phyloP scores from a whole-genome alignment of 805 yeast species.

The Schwanniomyces occidentalis region DNA sequence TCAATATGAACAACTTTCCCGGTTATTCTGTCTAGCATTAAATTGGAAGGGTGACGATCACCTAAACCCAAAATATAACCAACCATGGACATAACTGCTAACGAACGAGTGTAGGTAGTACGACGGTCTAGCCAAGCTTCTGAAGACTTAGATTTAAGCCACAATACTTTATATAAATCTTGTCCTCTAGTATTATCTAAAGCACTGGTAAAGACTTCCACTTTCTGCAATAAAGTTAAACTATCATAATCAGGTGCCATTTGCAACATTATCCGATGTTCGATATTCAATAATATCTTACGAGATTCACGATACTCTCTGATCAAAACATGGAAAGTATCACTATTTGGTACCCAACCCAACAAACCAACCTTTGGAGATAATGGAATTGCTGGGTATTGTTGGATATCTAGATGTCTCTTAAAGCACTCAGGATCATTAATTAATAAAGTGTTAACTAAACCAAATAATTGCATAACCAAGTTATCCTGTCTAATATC shows the following conservation, averaged over 20 bases:
- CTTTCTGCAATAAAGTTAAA: slow-evolving; percentile 84
- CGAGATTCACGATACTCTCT: slow-evolving; percentile 91
- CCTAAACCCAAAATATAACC: slow-evolving; percentile 97
- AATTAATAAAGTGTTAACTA: slow-evolving; percentile 84
- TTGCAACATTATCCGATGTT: slow-evolving; percentile 92
- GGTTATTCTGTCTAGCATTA: slow-evolving; percentile 90
- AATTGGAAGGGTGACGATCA: slow-evolving; percentile 95
- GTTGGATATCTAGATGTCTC: slow-evolving; percentile 90
- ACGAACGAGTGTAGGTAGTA: slow-evolving; percentile 91
- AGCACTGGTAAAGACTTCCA: slow-evolving; percentile 95
- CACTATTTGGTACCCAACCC: slow-evolving; percentile 98
- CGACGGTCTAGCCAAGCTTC: slow-evolving; percentile 98
- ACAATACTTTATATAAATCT: slow-evolving; percentile 89
- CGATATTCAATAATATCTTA: slow-evolving; percentile 85
- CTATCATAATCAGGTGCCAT: slow-evolving; percentile 98
- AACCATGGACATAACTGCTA: slow-evolving; percentile 98
- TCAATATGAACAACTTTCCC: slow-evolving; percentile 97
- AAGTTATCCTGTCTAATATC: slow-evolving; percentile 96
- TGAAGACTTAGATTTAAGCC: slow-evolving; percentile 94
- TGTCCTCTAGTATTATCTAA: slow-evolving; percentile 94
- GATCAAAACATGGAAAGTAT: slow-evolving; percentile 91
- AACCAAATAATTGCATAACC: slow-evolving; percentile 96
- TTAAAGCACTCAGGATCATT: slow-evolving; percentile 96
- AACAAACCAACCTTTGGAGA: slow-evolving; percentile 96
- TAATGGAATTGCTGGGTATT: slow-evolving; percentile 89